These are phyloP conservation scores for Aegilops sharonensis DNA, from an alignment of 176 grass and related monocot genomes.

Conservation along the genomic window DNA sequence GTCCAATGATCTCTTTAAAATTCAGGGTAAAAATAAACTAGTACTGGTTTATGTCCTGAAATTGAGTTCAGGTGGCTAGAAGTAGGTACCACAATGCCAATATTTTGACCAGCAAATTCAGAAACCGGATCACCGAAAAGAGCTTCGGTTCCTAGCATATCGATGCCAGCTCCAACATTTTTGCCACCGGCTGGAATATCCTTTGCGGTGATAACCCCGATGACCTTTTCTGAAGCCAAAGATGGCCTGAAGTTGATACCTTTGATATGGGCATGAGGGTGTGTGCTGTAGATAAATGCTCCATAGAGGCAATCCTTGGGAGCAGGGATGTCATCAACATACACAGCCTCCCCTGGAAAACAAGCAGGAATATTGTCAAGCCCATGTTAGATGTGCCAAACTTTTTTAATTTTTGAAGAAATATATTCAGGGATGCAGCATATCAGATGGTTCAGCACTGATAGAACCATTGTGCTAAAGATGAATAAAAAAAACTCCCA, in stretches of 20 bases:
- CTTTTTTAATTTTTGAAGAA: background rate
- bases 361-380: background rate
- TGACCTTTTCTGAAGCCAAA: slow-evolving; percentile 51
- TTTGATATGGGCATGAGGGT: slow-evolving; percentile 55
- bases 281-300: slow-evolving; percentile 78
- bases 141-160: slow-evolving; percentile 44
- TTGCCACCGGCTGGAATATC: slow-evolving; percentile 65
- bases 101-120: slow-evolving; percentile 74
- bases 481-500: background rate
- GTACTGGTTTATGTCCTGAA: background rate
- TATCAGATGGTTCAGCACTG: background rate
- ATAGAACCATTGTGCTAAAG: background rate
- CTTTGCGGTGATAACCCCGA: slow-evolving; percentile 56
- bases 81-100: slow-evolving; percentile 64
- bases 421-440: background rate
- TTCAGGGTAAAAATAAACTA: background rate
- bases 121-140: slow-evolving; percentile 62
- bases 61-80: background rate
- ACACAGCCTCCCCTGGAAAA: slow-evolving; percentile 70
- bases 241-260: slow-evolving; percentile 43
- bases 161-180: slow-evolving; percentile 20
- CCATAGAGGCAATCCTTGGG: slow-evolving; percentile 79
- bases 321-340: slow-evolving; percentile 75
- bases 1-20: background rate
- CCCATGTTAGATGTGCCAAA: background rate